These are phyloP conservation scores for Nymphaea colorata DNA, from an alignment of 164 flowering plant genomes.

Conservation along the genomic window DNA sequence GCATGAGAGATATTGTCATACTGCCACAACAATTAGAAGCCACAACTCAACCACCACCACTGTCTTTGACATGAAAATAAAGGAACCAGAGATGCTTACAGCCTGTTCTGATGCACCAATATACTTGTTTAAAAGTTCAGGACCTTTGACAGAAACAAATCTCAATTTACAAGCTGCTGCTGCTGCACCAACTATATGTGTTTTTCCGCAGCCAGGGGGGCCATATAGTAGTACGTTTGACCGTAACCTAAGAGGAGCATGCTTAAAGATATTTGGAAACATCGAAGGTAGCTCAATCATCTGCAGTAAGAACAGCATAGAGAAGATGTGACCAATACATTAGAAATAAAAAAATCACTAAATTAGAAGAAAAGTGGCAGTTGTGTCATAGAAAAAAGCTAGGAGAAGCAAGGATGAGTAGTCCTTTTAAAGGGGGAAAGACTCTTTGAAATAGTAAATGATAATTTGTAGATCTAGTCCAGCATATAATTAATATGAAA, in stretches of 20 bases:
- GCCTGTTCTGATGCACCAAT: constrained; percentile 99
- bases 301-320: constrained; percentile 20
- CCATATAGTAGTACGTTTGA: constrained; percentile 94
- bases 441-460: too few relatives aligned
- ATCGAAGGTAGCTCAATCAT: constrained; percentile 92
- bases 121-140: constrained; percentile 89
- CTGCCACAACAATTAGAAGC: too few relatives aligned
- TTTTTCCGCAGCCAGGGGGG: constrained; percentile 99
- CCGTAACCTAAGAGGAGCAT: constrained; percentile 77
- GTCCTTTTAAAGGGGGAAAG: too few relatives aligned
- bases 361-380: background rate
- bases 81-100: constrained; percentile 30
- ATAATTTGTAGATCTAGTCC: too few relatives aligned
- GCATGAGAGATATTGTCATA: too few relatives aligned
- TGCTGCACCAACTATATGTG: constrained; percentile 96
- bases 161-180: constrained; percentile 93
- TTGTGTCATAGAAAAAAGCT: too few relatives aligned
- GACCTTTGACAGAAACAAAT: constrained; percentile 94
- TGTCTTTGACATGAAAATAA: too few relatives aligned
- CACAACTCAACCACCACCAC: too few relatives aligned
- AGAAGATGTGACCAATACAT: background rate
- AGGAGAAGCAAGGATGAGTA: too few relatives aligned
- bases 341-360: too few relatives aligned
- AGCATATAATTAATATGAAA: too few relatives aligned
- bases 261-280: constrained; percentile 65